phyloP scores from a whole-genome alignment of 257 asterid species.

The Anisodus acutangulus region DNA sequence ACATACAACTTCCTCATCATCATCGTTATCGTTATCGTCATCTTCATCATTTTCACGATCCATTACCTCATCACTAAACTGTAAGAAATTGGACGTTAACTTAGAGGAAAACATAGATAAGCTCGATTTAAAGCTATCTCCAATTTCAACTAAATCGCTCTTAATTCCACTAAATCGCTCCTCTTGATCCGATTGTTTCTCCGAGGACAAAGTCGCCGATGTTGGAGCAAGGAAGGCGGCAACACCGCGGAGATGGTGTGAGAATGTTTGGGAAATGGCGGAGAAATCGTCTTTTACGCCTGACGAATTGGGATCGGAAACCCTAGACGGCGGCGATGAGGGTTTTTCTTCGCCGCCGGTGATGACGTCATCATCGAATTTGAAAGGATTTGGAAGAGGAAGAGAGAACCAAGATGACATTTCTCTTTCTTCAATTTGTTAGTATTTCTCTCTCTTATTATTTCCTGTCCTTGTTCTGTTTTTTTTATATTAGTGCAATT shows the following conservation, averaged over 20 bases:
- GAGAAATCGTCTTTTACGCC: constrained; percentile 55
- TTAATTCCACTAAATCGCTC: constrained; percentile 61
- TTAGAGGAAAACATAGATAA: constrained; percentile 64
- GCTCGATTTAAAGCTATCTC: constrained; percentile 65
- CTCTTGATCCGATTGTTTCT: constrained; percentile 39
- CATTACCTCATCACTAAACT: constrained; percentile 39
- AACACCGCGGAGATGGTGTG: constrained; percentile 61
- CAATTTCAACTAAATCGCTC: constrained; percentile 73
- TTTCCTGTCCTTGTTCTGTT: background rate
- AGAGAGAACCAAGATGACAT: constrained; percentile 71
- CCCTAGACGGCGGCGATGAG: constrained; percentile 30
- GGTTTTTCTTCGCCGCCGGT: constrained; percentile 27
- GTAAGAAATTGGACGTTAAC: constrained; percentile 59
- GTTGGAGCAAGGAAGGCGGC: constrained; percentile 70
- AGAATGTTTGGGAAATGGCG: constrained; percentile 45
- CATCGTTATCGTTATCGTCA: constrained; percentile 47
- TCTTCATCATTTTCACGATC: constrained; percentile 35
- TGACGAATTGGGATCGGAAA: constrained; percentile 35
- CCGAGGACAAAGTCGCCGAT: constrained; percentile 35
- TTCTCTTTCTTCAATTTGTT: background rate
- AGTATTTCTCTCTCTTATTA: background rate
- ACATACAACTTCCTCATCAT: constrained; percentile 47
- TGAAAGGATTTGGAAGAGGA: constrained; percentile 49
- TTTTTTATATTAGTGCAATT: too few species aligned
- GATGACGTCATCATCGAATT: constrained; percentile 40